These are phyloP conservation scores for Lojkania enalia DNA, from an alignment of 2,329 filamentous ascomycete genomes.

Conservation along the genomic window DNA sequence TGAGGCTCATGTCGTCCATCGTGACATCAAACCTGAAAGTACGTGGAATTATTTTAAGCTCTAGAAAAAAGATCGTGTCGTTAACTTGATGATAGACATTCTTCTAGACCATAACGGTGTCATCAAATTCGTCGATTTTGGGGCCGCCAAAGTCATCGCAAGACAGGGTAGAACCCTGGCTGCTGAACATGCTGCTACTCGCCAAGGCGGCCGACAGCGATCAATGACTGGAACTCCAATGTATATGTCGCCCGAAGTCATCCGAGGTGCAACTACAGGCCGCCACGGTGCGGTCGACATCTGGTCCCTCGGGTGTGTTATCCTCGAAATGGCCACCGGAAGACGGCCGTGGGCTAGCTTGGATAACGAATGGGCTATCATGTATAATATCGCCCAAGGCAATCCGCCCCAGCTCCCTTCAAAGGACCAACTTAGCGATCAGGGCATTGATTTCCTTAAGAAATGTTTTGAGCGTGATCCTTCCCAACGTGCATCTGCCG, in stretches of 20 bases:
- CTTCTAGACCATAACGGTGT: constrained; percentile 96
- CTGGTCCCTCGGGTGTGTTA: constrained; percentile 95
- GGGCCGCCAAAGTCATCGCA: constrained; percentile 94
- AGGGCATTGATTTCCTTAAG: constrained; percentile 85
- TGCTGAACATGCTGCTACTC: constrained; percentile 59
- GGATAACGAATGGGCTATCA: constrained; percentile 99
- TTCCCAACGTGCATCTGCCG: constrained; percentile 73
- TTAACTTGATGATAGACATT: constrained; percentile 64
- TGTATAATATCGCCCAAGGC: constrained; percentile 99
- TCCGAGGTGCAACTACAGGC: constrained; percentile 75
- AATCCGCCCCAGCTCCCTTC: constrained; percentile 86
- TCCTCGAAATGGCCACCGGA: constrained; percentile 96
- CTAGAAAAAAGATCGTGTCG: neutral
- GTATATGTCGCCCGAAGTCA: constrained; percentile 99
- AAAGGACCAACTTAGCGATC: constrained; percentile 77
- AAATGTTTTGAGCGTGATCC: constrained; percentile 88
- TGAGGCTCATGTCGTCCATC: constrained; percentile 87
- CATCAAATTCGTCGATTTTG: constrained; percentile 99
- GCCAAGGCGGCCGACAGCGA: constrained; percentile 62
- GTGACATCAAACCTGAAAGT: constrained; percentile 98
- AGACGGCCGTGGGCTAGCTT: constrained; percentile 91
- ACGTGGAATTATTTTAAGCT: constrained; percentile 46
- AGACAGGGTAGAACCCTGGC: constrained; percentile 87
- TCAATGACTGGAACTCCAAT: constrained; percentile 98
- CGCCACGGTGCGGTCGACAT: constrained; percentile 88